Evolutionary conservation across 2,329 filamentous ascomycete genomes (phyloP).

Genomic region (Alternaria rosae): DNA sequence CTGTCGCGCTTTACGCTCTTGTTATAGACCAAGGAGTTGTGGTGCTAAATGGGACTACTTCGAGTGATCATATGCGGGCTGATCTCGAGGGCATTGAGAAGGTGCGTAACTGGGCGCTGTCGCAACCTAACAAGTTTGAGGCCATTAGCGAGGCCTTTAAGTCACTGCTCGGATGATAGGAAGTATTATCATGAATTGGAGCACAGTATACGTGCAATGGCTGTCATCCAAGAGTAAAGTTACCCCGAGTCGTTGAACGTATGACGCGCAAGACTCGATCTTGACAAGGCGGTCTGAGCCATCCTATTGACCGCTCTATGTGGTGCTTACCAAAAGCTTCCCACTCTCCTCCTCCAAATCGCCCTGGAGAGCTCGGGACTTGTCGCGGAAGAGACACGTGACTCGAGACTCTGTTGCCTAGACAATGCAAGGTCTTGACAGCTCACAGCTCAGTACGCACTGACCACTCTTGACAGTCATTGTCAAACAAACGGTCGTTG

Average conservation of each 20-base stretch:
- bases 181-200: background rate
- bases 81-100: conserved; percentile 57
- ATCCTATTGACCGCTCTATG: background rate
- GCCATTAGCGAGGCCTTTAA: conserved; percentile 37
- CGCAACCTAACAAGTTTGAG: conserved; percentile 60
- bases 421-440: background rate
- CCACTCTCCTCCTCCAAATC: background rate
- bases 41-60: conserved; percentile 66
- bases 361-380: background rate
- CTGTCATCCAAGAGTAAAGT: background rate
- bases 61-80: conserved; percentile 58
- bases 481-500: background rate
- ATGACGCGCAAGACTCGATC: background rate
- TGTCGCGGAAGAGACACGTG: background rate
- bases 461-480: background rate
- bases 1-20: conserved; percentile 64
- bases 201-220: background rate
- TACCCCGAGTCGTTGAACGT: background rate
- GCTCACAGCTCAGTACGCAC: background rate
- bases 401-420: background rate
- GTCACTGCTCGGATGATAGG: background rate
- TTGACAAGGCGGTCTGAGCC: background rate
- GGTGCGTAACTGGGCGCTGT: conserved; percentile 54
- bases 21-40: conserved; percentile 61
- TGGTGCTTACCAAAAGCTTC: background rate